Base-by-base conservation (phyloP, 2,329 filamentous ascomycete genomes). In the Fusarium decemcellulare region DNA sequence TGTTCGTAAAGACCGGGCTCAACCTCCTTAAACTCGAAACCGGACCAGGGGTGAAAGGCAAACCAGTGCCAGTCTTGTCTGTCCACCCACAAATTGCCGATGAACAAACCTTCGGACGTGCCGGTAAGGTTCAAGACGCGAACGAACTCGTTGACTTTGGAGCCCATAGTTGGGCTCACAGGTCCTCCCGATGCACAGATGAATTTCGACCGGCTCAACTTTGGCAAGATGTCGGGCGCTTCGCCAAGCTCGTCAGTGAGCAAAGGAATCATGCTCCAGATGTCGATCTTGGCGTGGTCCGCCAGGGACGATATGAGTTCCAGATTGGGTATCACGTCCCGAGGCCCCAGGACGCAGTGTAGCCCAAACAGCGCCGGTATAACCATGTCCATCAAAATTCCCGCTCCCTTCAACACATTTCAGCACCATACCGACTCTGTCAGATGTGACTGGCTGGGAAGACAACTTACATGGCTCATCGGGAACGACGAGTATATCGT, bases 331-430 rank as follows among this genome's bases (percentile, higher is more conserved):
- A 82, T 59, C 2, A 81, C 73, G 1, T 71, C 73, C 2, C 65
- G 39, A 1, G 81, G 81, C 0, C 81, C 81, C 27, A 83, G 52
- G 9, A 83, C 55, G 52, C 79, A 81, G 6, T 75, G 78, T 0
- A 82, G 61, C 7, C 72, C 63, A n/a, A 79, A 81, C 2, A 82
- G 70, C 0, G 77, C 72, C 1, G 81, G 80, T 67, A 82, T 73
- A 0, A 82, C 34, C 16, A 82, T 78, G 58, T 83, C 64, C 79
- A 82, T 82, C 15, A 83, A 78, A 6, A 82, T 78, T 12, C 81
- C 81, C 0, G 81, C 81, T 2, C 79, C 79, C 80, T 51, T 61
- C 15, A 44, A 36, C n/a, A 15, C 75, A 8, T 40, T 5, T 65
- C n/a, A 63, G 59, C 34, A 29, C 16, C 14, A 8, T n/a, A 5